phyloP scores from a whole-genome alignment of 352 stramenopile genomes.

The Paralagenidium karlingii region DNA sequence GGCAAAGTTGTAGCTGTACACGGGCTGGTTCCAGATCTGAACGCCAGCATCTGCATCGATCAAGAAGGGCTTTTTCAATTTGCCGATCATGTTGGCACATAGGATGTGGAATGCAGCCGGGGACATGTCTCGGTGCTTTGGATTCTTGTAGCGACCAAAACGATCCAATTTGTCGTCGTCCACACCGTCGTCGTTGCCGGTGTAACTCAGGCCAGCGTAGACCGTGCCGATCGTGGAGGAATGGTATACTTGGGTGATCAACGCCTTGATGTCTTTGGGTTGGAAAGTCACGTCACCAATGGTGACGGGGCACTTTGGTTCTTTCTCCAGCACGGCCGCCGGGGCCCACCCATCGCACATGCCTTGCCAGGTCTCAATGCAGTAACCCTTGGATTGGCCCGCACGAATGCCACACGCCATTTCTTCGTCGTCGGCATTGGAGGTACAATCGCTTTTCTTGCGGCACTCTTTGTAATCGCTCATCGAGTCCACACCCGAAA shows the following conservation, averaged over 20 bases:
- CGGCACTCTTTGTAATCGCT: too few relatives aligned
- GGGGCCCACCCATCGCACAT: constrained; percentile 50
- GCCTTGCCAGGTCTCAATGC: constrained; percentile 42
- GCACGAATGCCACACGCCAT: too few relatives aligned
- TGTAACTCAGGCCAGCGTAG: constrained; percentile 40
- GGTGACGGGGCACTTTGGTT: constrained; percentile 13
- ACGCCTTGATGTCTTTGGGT: constrained; percentile 19
- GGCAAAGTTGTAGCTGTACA: background rate
- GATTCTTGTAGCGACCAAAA: constrained; percentile 29
- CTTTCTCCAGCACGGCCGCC: constrained; percentile 28
- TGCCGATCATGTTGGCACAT: constrained; percentile 30
- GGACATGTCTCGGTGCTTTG: constrained; percentile 24
- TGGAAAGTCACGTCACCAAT: constrained; percentile 11
- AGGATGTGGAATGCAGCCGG: constrained; percentile 44
- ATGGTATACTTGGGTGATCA: constrained; percentile 26
- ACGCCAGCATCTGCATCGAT: constrained; percentile 33
- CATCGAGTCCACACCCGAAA: too few relatives aligned
- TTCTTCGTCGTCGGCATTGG: too few relatives aligned
- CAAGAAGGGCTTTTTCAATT: constrained; percentile 30
- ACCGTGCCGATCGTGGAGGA: constrained; percentile 30
- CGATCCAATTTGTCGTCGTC: too few relatives aligned
- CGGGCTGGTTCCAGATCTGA: constrained; percentile 52
- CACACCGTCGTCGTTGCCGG: constrained; percentile 13
- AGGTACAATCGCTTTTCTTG: too few relatives aligned
- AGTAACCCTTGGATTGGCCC: too few relatives aligned